Evolutionary conservation across 371 early-diverging fungal species (phyloP).

Genomic region (Apophysomyces sp.): DNA sequence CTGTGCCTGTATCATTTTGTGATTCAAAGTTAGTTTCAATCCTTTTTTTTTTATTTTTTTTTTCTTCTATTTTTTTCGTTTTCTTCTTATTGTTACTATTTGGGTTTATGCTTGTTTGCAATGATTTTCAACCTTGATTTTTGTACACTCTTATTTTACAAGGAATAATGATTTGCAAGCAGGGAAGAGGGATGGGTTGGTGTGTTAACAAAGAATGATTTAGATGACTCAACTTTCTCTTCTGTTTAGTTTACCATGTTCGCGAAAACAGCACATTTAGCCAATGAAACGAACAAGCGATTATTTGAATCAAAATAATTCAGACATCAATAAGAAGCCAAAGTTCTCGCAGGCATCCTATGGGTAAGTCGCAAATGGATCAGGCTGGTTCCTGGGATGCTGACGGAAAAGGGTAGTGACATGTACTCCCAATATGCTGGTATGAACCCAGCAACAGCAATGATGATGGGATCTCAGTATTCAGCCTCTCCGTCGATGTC

Average conservation of each 20-base stretch:
- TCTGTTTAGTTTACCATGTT: neutral
- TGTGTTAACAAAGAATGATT: neutral
- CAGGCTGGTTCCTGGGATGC: neutral
- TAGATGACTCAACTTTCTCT: neutral
- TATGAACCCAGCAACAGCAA: slow-evolving; percentile 16
- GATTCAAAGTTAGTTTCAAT: slow-evolving; percentile 1
- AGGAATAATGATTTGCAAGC: slow-evolving; percentile 1
- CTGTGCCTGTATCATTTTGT: neutral
- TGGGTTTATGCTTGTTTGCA: neutral
- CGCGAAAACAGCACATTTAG: neutral
- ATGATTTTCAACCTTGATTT: neutral
- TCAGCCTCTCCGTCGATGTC: neutral
- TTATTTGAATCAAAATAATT: slow-evolving; percentile 9
- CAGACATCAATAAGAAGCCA: slow-evolving; percentile 27
- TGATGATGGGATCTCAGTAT: slow-evolving; percentile 18
- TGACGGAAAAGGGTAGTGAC: slow-evolving; percentile 8
- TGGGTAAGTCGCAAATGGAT: slow-evolving; percentile 7
- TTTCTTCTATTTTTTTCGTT: neutral
- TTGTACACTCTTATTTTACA: neutral
- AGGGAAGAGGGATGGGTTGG: neutral
- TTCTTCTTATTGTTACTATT: neutral
- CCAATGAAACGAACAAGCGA: slow-evolving; percentile 30
- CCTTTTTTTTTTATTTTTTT: neutral
- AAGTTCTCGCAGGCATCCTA: slow-evolving; percentile 17
- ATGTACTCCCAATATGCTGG: slow-evolving; percentile 17